Base-by-base conservation (phyloP, 345 rosid species). In the Rubroshorea leprosula region DNA sequence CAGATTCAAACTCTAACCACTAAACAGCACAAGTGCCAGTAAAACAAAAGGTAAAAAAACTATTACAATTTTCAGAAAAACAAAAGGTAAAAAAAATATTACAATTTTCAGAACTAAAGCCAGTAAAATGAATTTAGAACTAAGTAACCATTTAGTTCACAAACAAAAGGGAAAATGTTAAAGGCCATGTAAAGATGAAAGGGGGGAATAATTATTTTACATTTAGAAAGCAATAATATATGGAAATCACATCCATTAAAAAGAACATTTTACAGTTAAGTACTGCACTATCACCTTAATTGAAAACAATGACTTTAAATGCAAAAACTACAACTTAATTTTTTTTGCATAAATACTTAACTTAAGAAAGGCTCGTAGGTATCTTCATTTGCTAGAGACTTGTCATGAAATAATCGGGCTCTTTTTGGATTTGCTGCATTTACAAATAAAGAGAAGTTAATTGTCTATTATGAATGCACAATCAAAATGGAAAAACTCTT, bases 281-380 rank as follows among this genome's bases (percentile, higher is more conserved):
- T 10, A 44, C 2, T 5, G n/a, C 14, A 10, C n/a, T 13, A 44
- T 44, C 10, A 44, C 3, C 46, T 56, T 2, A 1, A 35, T 31
- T 39, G 25, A 45, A 35, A 35, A 35, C 41, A 35, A 35, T 35
- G 11, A 35, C 7, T 35, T 35, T 1, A 35, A 29, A 35, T 10
- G 41, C 5, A 35, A 2, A 13, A 35, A 64, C 51, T 35, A 45
- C 17, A 54, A 27, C n/a, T 23, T 47, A 51, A 55, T 10, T 16
- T 48, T 21, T 13, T 49, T 64, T 45, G 26, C 26, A 31, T 23
- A 72, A 35, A 61, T 72, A 74, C 82, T 84, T 59, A 89, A 79
- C 99, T 89, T 81, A 87, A 69, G 95, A 93, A 90, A 64, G 99
- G 96, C 63, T 87, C 97, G 65, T 90, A 90, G 71, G 83, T 71